Conservation (phyloP, 257 asterid genomes). For the Primulina eburnea region DNA sequence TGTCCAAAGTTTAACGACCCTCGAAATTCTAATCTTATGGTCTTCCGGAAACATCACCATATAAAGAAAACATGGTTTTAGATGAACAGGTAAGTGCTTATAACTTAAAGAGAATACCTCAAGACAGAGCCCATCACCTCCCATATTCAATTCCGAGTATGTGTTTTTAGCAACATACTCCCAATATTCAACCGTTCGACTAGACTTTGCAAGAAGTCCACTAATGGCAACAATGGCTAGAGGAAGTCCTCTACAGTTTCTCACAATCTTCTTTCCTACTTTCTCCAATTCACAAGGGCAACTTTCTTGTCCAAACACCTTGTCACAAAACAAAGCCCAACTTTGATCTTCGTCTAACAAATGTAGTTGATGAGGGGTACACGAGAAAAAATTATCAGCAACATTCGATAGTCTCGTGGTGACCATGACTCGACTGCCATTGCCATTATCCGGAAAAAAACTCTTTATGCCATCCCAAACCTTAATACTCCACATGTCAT, state of each 20-base stretch:
- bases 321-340: conserved; percentile 13
- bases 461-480: conserved; percentile 11
- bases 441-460: conserved; percentile 12
- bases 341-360: conserved; percentile 5
- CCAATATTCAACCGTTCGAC: not conserved
- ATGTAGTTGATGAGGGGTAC: conserved; percentile 16
- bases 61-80: conserved; percentile 27
- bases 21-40: conserved; percentile 9
- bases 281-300: not conserved
- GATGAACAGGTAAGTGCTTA: conserved; percentile 27
- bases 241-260: conserved; percentile 10
- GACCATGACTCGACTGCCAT: conserved; percentile 22
- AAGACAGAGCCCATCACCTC: not conserved
- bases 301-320: conserved; percentile 4
- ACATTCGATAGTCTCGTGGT: conserved; percentile 19
- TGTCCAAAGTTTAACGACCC: conserved; percentile 24
- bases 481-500: conserved; percentile 14
- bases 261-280: not conserved
- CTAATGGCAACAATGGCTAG: conserved; percentile 13
- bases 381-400: not conserved
- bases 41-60: conserved; percentile 24
- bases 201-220: not conserved
- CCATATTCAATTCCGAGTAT: not conserved
- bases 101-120: conserved; percentile 22
- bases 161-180: not conserved